A percentile compares a stretch with the other conserved stretches of the same genome.
phyloP scores from a whole-genome alignment of 2,329 filamentous ascomycete genomes.

The Clarireedia monteithiana region DNA sequence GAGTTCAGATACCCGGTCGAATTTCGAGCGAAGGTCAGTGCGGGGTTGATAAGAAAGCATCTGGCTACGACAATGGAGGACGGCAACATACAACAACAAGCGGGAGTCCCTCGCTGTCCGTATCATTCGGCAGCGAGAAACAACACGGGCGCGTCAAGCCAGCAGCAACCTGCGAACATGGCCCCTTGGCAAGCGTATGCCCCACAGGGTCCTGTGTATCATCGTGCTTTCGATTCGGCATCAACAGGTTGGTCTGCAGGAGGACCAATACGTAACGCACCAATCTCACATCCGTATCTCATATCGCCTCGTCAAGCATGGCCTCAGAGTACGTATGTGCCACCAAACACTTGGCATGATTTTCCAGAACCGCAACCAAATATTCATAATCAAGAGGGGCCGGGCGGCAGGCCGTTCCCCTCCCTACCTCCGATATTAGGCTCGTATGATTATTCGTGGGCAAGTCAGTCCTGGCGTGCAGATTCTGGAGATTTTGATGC shows the following conservation, averaged over 20 bases:
- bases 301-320: neutral
- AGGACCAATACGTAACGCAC: neutral
- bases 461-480: neutral
- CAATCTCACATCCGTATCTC: neutral
- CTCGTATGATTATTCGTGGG: neutral
- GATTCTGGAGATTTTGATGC: neutral
- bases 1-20: neutral
- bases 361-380: neutral
- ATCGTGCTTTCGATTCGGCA: too few species aligned
- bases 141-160: neutral
- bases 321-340: neutral
- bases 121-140: neutral
- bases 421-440: neutral
- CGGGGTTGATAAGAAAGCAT: constrained; percentile 6
- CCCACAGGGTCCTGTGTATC: too few species aligned
- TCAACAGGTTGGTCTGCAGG: too few species aligned
- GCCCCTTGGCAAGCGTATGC: neutral
- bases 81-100: neutral
- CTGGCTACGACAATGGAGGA: constrained; percentile 1
- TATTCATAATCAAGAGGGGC: neutral
- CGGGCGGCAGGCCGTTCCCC: neutral
- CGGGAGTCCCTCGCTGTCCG: neutral
- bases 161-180: neutral
- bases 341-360: neutral
- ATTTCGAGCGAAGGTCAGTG: constrained; percentile 1